Evolutionary conservation across 116 monocot genomes (phyloP), one percentile per base, ranked within the genome.

Genomic region (Iris pallida): DNA sequence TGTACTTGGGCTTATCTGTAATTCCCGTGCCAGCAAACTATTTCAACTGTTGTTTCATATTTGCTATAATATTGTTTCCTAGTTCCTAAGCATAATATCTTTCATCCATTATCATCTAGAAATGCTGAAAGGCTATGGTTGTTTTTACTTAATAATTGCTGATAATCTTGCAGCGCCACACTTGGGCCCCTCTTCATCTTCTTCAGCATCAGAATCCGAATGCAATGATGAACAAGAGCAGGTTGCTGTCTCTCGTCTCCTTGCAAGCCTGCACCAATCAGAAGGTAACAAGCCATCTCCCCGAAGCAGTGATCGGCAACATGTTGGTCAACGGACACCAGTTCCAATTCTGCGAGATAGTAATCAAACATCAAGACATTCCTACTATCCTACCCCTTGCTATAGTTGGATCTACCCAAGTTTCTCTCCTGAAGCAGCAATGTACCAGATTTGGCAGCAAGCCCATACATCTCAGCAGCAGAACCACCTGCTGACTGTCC

Each of bases 221-320:
- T 62, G 47, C 44, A 71, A 76, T 74, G 82, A 79, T 17, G 75
- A 82, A 16, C 82, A 82, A 58, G 86, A 82, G 41, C 82, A 79
- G 57, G 73, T 61, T 12, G 51, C 70, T 45, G 66, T 79, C 45
- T 76, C 86, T 20, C 79, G 71, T 58, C 68, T 68, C 47, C 76
- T 86, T 52, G 66, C 82, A 62, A 82, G 57, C 44, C 62, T 82
- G 41, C 57, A 63, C 8, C 70, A 73, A 61, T 42, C 75, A 19
- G 79, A 71, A 61, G 55, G 45, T 53, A 67, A 68, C 43, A 71
- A 74, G 54, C 20, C 41, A 11, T 41, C 71, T 60, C 53, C 51
- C 46, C 81, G 48, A 59, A 47, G 13, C 48, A 74, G 59, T 56
- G 66, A 76, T 15, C 57, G 20, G 8, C 76, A 59, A 10, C 57